Evolutionary conservation across 2,329 filamentous ascomycete genomes (phyloP), one percentile per base, ranked within the genome.

Genomic region (Gaeumannomyces sp.): DNA sequence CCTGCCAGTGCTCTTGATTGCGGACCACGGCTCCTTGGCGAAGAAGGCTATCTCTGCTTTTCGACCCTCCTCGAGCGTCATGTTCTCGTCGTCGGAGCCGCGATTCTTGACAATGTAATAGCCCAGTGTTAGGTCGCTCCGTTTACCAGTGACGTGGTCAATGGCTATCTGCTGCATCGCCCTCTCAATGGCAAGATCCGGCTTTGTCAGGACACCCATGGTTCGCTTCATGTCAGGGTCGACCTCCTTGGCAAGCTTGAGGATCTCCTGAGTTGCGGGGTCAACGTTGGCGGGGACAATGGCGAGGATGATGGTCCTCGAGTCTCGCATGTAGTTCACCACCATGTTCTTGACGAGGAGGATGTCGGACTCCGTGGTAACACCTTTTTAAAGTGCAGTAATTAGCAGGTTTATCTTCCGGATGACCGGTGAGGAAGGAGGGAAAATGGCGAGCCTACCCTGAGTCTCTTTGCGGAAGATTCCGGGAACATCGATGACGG

Each of bases 201-300:
- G 82, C 68, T 89, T 89, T 0, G 86, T 89, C 0, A 89, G 75
- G 0, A 83, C 78, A 0, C 78, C 79, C 10, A 84, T 70, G 0
- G 81, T 84, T 0, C 81, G 68, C 4, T 71, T 67, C 0, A 81
- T 80, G 0, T 74, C 64, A 0, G 77, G 75, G 16, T 84, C 82
- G 3, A 71, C 73, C 14, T 72, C 65, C 22, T 72, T 75, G 1
- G 77, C 77, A 2, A 78, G 67, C 58, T 74, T 73, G 6, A 80
- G 65, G 16, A 80, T 74, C 31, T 75, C 74, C 61, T 80, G 75
- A 0, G 75, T 79, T 0, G 76, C 76, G 10, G 73, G 71, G 57
- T 80, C 78, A 4, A 75, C 71, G 50, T 76, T 76, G 67, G 73
- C 73, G 0, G 75, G 72, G 14, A 80, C 68, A 0, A 84, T 80